These are phyloP conservation scores for Aspergillus fructus DNA, from an alignment of 2,329 filamentous ascomycete species.

Conservation along the genomic window DNA sequence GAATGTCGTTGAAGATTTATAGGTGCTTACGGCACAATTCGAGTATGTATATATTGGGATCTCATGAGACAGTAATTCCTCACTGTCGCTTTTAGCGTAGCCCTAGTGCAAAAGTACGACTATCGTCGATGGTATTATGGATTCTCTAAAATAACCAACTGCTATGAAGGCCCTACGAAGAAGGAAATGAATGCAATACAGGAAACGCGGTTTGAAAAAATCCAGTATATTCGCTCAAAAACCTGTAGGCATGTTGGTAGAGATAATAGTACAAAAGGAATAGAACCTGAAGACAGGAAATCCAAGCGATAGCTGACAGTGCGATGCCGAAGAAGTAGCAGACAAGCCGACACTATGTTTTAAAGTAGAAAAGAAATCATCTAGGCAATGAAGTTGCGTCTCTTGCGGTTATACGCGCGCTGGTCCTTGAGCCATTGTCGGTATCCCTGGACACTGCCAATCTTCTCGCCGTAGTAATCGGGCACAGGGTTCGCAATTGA, in stretches of 20 bases:
- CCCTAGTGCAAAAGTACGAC: neutral
- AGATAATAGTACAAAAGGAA: slow-evolving; percentile 12
- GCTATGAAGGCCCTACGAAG: neutral
- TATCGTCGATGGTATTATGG: neutral
- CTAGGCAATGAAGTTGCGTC: slow-evolving; percentile 45
- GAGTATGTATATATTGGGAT: neutral
- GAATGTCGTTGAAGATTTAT: neutral
- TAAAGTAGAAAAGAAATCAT: neutral
- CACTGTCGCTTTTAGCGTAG: neutral
- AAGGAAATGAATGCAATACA: neutral
- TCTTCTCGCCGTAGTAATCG: slow-evolving; percentile 99
- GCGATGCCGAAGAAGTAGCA: neutral
- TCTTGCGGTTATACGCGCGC: slow-evolving; percentile 93
- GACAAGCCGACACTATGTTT: neutral
- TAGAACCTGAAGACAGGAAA: neutral
- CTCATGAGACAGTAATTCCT: neutral
- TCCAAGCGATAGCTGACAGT: neutral
- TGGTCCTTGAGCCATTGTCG: slow-evolving; percentile 97
- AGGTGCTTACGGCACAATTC: neutral
- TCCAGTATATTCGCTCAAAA: slow-evolving; percentile 15
- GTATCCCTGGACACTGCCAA: slow-evolving; percentile 87
- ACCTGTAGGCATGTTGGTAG: neutral
- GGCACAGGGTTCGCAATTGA: slow-evolving; percentile 91
- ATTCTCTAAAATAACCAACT: neutral
- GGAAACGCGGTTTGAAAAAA: neutral